Evolutionary conservation across 345 rosid species (phyloP).

Genomic region (Salix arbutifolia): DNA sequence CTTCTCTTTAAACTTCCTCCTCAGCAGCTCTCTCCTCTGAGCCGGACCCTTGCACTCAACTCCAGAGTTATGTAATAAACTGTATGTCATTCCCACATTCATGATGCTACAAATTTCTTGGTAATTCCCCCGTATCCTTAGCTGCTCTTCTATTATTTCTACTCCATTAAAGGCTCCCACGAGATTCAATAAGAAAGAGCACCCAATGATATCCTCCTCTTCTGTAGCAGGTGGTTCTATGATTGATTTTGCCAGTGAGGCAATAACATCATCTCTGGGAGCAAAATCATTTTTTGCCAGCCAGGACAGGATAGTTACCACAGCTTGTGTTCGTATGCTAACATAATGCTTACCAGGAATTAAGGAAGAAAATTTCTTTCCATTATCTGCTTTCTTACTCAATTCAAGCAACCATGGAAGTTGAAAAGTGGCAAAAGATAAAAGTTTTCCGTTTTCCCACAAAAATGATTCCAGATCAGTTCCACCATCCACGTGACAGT

Average conservation of each 20-base stretch:
- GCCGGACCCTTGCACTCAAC: constrained; percentile 71
- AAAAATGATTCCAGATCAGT: constrained; percentile 55
- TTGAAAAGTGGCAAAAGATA: constrained; percentile 63
- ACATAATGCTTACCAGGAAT: constrained; percentile 61
- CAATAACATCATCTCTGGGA: constrained; percentile 75
- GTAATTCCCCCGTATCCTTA: constrained; percentile 65
- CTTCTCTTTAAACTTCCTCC: constrained; percentile 61
- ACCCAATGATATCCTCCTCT: constrained; percentile 85
- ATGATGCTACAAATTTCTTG: constrained; percentile 82
- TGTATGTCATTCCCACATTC: constrained; percentile 85
- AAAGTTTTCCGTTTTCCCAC: constrained; percentile 65
- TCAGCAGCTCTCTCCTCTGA: constrained; percentile 70
- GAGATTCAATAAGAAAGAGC: constrained; percentile 79
- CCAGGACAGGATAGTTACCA: constrained; percentile 71
- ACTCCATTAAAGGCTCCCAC: constrained; percentile 85
- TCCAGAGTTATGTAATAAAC: constrained; percentile 73
- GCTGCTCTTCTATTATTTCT: constrained; percentile 87
- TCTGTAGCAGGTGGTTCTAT: constrained; percentile 80
- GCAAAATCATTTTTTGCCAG: constrained; percentile 79
- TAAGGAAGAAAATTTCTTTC: constrained; percentile 45
- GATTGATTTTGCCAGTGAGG: constrained; percentile 71
- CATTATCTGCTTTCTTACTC: constrained; percentile 41
- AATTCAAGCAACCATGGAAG: constrained; percentile 92
- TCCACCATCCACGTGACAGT: constrained; percentile 47
- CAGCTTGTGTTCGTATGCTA: constrained; percentile 59